Evolutionary conservation across 495 filamentous ascomycete species (phyloP).

Genomic region (Acidomyces sp.): DNA sequence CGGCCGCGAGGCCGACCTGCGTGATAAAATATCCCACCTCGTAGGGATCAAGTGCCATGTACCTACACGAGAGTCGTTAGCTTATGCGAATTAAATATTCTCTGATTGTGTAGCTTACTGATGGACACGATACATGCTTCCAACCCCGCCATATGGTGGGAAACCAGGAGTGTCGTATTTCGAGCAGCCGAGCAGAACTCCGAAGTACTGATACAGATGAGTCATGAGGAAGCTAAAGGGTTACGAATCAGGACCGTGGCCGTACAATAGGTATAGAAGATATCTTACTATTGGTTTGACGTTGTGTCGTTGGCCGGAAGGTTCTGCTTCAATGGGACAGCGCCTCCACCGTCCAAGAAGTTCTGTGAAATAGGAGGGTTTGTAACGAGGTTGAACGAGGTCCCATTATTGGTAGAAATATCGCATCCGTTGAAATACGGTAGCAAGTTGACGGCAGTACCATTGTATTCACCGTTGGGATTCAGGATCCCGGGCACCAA

Average conservation of each 20-base stretch:
- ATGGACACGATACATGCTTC: slow-evolving; percentile 37
- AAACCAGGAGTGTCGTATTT: slow-evolving; percentile 32
- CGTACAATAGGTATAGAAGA: neutral
- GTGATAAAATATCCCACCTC: slow-evolving; percentile 41
- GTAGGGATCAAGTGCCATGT: slow-evolving; percentile 39
- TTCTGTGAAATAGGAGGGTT: slow-evolving; percentile 22
- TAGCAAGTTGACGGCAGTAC: slow-evolving; percentile 36
- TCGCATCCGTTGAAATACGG: slow-evolving; percentile 41
- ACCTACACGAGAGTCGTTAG: slow-evolving; percentile 23
- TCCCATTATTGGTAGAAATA: slow-evolving; percentile 33
- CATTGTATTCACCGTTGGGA: slow-evolving; percentile 31
- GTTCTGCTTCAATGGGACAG: slow-evolving; percentile 36
- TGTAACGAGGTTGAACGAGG: neutral
- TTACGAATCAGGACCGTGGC: neutral
- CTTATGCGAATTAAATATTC: slow-evolving; percentile 4
- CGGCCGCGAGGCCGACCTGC: slow-evolving; percentile 38
- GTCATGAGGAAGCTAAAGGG: slow-evolving; percentile 37
- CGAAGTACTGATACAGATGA: slow-evolving; percentile 44
- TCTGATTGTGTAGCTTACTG: slow-evolving; percentile 24
- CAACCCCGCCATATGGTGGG: slow-evolving; percentile 32
- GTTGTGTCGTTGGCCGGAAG: slow-evolving; percentile 33
- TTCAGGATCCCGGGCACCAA: slow-evolving; percentile 39
- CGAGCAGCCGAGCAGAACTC: slow-evolving; percentile 38
- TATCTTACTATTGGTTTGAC: slow-evolving; percentile 40
- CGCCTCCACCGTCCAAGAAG: slow-evolving; percentile 43